Evolutionary conservation across 495 filamentous ascomycete species (phyloP).

Genomic region (Aspergillus sclerotiicarbonarius): DNA sequence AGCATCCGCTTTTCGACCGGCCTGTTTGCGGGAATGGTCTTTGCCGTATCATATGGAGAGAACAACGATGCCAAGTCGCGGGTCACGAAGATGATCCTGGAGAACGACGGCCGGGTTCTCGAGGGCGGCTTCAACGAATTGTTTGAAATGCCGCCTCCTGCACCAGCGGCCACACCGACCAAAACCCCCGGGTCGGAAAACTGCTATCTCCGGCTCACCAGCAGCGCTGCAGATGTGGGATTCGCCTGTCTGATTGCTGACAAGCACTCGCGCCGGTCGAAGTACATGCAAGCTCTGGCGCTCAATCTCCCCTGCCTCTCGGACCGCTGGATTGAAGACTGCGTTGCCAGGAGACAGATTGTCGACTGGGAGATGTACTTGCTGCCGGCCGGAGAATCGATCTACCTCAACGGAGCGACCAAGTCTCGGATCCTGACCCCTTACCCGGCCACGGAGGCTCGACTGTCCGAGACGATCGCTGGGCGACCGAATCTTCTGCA

Average conservation of each 20-base stretch:
- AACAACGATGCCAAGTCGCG: constrained; percentile 53
- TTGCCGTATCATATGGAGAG: constrained; percentile 70
- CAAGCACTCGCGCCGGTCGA: constrained; percentile 79
- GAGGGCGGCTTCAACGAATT: constrained; percentile 79
- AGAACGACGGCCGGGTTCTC: constrained; percentile 71
- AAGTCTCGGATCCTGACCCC: constrained; percentile 66
- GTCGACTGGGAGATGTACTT: constrained; percentile 80
- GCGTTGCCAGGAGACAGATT: constrained; percentile 54
- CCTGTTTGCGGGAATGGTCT: constrained; percentile 74
- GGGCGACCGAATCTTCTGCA: constrained; percentile 60
- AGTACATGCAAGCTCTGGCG: constrained; percentile 94
- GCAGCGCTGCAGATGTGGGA: constrained; percentile 54
- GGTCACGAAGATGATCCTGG: constrained; percentile 46
- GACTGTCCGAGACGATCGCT: constrained; percentile 54
- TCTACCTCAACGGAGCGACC: constrained; percentile 71
- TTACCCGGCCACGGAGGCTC: constrained; percentile 56
- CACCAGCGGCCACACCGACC: constrained; percentile 28
- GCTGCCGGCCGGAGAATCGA: constrained; percentile 78
- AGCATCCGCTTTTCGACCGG: constrained; percentile 31
- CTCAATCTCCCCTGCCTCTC: constrained; percentile 84
- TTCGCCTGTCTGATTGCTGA: constrained; percentile 87
- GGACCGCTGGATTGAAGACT: constrained; percentile 75
- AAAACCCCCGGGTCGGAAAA: constrained; percentile 18
- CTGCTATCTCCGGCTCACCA: constrained; percentile 45
- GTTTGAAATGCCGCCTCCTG: constrained; percentile 57